Evolutionary conservation across 805 yeast species (phyloP).

Genomic region (Sugiyamaella floridensis): DNA sequence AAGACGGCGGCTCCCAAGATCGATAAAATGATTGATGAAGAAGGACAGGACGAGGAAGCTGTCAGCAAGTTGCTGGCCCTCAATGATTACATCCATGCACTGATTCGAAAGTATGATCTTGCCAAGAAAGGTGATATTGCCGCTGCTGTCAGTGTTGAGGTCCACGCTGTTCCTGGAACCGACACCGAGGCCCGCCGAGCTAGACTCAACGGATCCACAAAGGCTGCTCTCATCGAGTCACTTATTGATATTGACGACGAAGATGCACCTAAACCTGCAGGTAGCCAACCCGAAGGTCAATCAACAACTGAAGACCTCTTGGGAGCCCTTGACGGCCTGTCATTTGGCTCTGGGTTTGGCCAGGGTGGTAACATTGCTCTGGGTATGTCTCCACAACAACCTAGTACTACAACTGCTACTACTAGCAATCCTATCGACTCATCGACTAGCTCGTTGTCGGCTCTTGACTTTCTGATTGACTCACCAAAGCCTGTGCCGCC

Average conservation of each 20-base stretch:
- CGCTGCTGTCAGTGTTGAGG: constrained; percentile 41
- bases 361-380: constrained; percentile 47
- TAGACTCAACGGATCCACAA: constrained; percentile 21
- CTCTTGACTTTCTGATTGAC: constrained; percentile 13
- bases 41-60: constrained; percentile 52
- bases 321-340: constrained; percentile 64
- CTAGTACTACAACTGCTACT: constrained; percentile 4
- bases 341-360: constrained; percentile 46
- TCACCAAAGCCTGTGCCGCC: constrained; percentile 14
- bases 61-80: constrained; percentile 59
- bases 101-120: constrained; percentile 58
- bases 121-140: constrained; percentile 57
- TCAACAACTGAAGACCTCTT: constrained; percentile 57
- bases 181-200: constrained; percentile 19
- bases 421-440: not conserved
- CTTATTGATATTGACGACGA: constrained; percentile 74
- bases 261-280: constrained; percentile 5
- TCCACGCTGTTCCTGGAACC: constrained; percentile 34
- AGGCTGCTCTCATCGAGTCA: constrained; percentile 39
- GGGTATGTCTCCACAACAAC: constrained; percentile 27
- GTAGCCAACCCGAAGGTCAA: constrained; percentile 23
- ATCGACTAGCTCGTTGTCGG: constrained; percentile 2
- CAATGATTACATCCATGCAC: constrained; percentile 67
- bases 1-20: constrained; percentile 83
- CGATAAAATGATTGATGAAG: constrained; percentile 72